Evolutionary conservation across 768 basidiomycete species (phyloP).

Genomic region (Lactifluus rugatus): DNA sequence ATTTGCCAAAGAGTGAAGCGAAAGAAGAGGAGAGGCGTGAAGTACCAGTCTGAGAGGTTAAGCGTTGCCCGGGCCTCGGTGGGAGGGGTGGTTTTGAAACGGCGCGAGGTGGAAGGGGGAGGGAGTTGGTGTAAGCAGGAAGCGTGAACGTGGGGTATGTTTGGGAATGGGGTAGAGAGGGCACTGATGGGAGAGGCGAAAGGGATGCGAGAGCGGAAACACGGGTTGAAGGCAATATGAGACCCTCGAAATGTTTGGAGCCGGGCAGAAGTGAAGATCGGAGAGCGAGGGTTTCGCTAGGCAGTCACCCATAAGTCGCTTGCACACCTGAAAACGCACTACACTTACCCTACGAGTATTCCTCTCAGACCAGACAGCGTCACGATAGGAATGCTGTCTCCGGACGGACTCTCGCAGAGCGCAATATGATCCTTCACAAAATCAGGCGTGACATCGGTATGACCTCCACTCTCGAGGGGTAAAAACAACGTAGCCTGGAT

Average conservation of each 20-base stretch:
- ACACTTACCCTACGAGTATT: slow-evolving; percentile 46
- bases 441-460: slow-evolving; percentile 54
- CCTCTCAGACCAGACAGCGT: slow-evolving; percentile 83
- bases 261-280: slow-evolving; percentile 35
- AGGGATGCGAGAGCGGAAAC: slow-evolving; percentile 34
- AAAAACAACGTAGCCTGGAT: slow-evolving; percentile 70
- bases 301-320: slow-evolving; percentile 6
- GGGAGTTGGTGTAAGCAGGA: slow-evolving; percentile 30
- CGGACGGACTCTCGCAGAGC: slow-evolving; percentile 45
- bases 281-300: slow-evolving; percentile 33
- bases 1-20: slow-evolving; percentile 20
- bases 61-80: slow-evolving; percentile 23
- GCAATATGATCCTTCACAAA: slow-evolving; percentile 79
- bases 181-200: slow-evolving; percentile 41
- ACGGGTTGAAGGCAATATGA: slow-evolving; percentile 30
- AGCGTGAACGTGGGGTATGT: slow-evolving; percentile 42
- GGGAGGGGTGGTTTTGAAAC: slow-evolving; percentile 23
- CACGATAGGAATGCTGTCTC: slow-evolving; percentile 43
- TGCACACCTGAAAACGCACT: background rate
- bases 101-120: slow-evolving; percentile 28
- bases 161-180: slow-evolving; percentile 26
- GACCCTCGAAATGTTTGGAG: slow-evolving; percentile 34
- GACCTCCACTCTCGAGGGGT: slow-evolving; percentile 49
- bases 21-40: slow-evolving; percentile 22
- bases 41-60: slow-evolving; percentile 17